These are phyloP conservation scores for Aspergillus haitiensis DNA, from an alignment of 495 filamentous ascomycete species.

Conservation along the genomic window DNA sequence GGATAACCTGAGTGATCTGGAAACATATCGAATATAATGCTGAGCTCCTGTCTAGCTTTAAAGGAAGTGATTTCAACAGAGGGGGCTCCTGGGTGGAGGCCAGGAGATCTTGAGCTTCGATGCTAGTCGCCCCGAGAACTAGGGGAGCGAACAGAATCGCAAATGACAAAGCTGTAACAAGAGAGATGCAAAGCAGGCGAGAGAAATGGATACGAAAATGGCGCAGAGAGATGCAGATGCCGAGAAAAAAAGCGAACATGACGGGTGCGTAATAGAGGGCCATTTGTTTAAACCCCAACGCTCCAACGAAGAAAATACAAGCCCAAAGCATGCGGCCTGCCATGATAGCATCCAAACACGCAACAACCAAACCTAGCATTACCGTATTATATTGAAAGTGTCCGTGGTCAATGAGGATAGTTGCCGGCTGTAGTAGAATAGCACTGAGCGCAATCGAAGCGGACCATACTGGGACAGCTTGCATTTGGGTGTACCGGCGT, in stretches of 20 bases:
- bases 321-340: constrained; percentile 84
- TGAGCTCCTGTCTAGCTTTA: constrained; percentile 60
- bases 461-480: constrained; percentile 72
- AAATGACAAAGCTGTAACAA: constrained; percentile 72
- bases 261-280: constrained; percentile 93
- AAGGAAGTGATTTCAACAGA: constrained; percentile 57
- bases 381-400: constrained; percentile 99
- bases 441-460: constrained; percentile 82
- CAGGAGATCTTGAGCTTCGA: constrained; percentile 33
- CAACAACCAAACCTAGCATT: constrained; percentile 88
- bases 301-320: constrained; percentile 89
- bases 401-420: constrained; percentile 93
- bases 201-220: constrained; percentile 51
- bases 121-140: constrained; percentile 51
- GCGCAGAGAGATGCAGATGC: constrained; percentile 74
- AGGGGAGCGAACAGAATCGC: constrained; percentile 72
- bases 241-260: constrained; percentile 88
- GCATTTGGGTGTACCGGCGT: constrained; percentile 69
- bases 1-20: constrained; percentile 75
- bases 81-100: constrained; percentile 54
- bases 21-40: constrained; percentile 69
- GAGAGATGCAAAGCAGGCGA: constrained; percentile 71
- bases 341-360: constrained; percentile 82
- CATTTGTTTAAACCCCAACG: constrained; percentile 97
- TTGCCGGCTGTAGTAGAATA: constrained; percentile 87